These are phyloP conservation scores for Thelonectria olida DNA, from an alignment of 2,329 filamentous ascomycete genomes.

Conservation along the genomic window DNA sequence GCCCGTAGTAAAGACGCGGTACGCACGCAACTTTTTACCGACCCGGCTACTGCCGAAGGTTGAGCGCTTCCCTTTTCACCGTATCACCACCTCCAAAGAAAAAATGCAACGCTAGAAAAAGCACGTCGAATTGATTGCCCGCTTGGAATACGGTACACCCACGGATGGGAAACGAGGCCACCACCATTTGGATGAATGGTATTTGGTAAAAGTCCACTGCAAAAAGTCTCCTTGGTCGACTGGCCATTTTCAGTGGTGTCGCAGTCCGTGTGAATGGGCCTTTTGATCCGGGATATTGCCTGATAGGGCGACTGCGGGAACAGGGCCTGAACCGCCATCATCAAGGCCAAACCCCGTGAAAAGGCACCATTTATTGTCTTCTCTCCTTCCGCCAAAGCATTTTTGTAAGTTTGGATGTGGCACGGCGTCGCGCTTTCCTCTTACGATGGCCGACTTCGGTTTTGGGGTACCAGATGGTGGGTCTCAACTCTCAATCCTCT, in stretches of 20 bases:
- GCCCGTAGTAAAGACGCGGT: conserved; percentile 13
- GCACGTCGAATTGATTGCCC: too few relatives aligned
- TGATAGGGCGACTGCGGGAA: conserved; percentile 16
- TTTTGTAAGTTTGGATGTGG: conserved; percentile 25
- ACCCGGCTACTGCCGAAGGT: conserved; percentile 39
- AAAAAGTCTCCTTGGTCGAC: too few relatives aligned
- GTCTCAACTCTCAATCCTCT: conserved; percentile 12
- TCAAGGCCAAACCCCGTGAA: conserved; percentile 2
- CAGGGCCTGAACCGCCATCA: conserved; percentile 14
- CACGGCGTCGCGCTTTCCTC: conserved; percentile 6
- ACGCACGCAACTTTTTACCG: conserved; percentile 28
- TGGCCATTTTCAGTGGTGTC: background rate
- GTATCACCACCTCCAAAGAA: conserved; percentile 1
- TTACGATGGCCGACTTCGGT: conserved; percentile 48
- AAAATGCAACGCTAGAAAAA: background rate
- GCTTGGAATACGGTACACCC: too few relatives aligned
- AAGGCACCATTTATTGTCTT: background rate
- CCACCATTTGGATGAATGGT: too few relatives aligned
- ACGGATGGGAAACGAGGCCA: too few relatives aligned
- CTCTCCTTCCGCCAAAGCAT: background rate
- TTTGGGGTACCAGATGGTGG: conserved; percentile 48
- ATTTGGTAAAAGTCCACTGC: too few relatives aligned
- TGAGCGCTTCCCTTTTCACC: conserved; percentile 9
- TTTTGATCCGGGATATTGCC: conserved; percentile 1
- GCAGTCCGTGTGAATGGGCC: background rate